Conservation (phyloP, 352 stramenopile genomes). For the Phytophthora uliginosa region DNA sequence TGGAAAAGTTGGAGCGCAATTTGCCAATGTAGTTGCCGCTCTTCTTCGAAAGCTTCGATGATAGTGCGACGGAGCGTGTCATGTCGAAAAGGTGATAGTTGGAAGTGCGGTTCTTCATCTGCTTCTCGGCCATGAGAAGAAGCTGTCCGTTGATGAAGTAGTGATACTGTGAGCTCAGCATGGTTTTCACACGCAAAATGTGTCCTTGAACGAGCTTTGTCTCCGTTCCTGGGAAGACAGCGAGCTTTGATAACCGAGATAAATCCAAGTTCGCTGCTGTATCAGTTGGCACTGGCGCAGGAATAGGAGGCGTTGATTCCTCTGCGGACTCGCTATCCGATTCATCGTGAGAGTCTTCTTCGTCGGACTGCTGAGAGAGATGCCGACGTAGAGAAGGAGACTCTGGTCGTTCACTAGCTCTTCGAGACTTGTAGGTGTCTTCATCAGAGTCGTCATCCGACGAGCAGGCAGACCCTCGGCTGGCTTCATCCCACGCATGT, state of each 20-base stretch:
- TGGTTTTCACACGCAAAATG: constrained; percentile 61
- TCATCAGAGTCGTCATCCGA: constrained; percentile 34
- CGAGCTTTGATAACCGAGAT: constrained; percentile 81
- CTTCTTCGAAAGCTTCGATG: constrained; percentile 83
- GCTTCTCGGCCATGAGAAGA: constrained; percentile 74
- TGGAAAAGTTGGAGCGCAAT: constrained; percentile 79
- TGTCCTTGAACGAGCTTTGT: constrained; percentile 55
- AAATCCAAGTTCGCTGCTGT: constrained; percentile 50
- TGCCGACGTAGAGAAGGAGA: constrained; percentile 26
- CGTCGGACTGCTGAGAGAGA: constrained; percentile 43
- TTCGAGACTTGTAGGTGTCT: constrained; percentile 25
- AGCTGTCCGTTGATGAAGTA: constrained; percentile 72
- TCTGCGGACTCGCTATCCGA: constrained; percentile 54
- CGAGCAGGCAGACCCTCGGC: constrained; percentile 20
- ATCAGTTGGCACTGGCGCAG: constrained; percentile 8
- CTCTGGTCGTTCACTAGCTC: constrained; percentile 37
- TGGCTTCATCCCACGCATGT: constrained; percentile 56
- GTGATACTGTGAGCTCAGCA: constrained; percentile 71
- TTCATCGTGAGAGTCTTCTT: constrained; percentile 56
- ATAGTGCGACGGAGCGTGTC: constrained; percentile 56
- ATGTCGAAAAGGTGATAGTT: constrained; percentile 93
- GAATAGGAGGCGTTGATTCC: constrained; percentile 7
- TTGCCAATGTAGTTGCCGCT: constrained; percentile 93
- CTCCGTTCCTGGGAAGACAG: constrained; percentile 68
- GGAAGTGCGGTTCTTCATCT: constrained; percentile 79